Evolutionary conservation across 225 moss, liverwort and hornwort genomes (phyloP).

Genomic region (Rhytidiadelphus loreus): DNA sequence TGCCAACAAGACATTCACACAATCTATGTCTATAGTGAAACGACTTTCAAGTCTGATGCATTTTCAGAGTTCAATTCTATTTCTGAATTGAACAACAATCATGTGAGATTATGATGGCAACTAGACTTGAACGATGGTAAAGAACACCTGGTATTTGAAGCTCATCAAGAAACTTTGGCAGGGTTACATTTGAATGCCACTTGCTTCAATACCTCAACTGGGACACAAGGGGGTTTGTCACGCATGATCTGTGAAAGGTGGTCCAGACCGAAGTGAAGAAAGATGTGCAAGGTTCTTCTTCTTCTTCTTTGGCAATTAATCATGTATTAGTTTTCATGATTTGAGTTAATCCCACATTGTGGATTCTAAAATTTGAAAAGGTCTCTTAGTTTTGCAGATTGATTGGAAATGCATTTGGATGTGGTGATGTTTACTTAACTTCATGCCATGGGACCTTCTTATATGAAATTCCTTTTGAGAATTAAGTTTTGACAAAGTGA

Average conservation of each 20-base stretch:
- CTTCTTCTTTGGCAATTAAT: too few species aligned
- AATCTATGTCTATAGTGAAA: background rate
- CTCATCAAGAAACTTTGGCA: too few species aligned
- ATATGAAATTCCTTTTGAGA: too few species aligned
- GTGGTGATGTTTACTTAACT: too few species aligned
- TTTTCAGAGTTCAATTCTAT: background rate
- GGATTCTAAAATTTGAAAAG: too few species aligned
- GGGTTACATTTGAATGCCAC: background rate
- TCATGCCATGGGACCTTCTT: too few species aligned
- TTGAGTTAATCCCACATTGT: too few species aligned
- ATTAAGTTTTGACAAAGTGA: too few species aligned
- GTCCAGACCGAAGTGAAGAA: background rate
- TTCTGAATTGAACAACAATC: background rate
- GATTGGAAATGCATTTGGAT: too few species aligned
- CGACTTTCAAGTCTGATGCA: background rate
- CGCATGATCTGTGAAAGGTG: accelerated
- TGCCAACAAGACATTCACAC: background rate
- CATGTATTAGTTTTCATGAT: too few species aligned
- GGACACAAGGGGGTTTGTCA: background rate
- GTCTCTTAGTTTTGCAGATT: too few species aligned
- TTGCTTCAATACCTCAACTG: background rate
- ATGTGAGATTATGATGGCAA: background rate
- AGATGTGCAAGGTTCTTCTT: background rate
- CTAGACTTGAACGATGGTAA: background rate
- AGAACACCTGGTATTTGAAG: too few species aligned